Evolutionary conservation across 164 flowering plant genomes (phyloP).

Genomic region (Liriodendron chinense): DNA sequence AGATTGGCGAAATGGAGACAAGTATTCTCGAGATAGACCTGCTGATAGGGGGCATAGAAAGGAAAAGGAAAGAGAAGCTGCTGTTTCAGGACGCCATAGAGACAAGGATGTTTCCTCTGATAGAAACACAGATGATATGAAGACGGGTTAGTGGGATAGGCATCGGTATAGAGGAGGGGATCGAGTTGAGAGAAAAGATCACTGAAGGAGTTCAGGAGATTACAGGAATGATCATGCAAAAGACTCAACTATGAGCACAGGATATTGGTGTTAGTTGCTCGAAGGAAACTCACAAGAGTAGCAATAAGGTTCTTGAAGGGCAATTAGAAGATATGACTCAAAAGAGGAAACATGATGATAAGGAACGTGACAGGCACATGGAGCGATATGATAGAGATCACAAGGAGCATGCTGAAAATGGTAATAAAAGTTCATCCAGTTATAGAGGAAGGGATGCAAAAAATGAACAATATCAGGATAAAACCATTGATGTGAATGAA

Average conservation of each 20-base stretch:
- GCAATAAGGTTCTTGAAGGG: constrained; percentile 32
- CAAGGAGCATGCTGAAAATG: constrained; percentile 19
- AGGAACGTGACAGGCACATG: constrained; percentile 30
- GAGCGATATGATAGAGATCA: constrained; percentile 23
- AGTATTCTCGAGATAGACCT: constrained; percentile 43
- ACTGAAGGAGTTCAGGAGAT: constrained; percentile 39
- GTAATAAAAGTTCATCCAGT: constrained; percentile 3
- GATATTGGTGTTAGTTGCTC: constrained; percentile 24
- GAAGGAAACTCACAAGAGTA: constrained; percentile 37
- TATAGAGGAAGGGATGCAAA: constrained; percentile 6
- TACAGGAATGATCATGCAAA: constrained; percentile 29
- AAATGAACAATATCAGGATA: constrained; percentile 25
- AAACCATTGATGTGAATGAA: constrained; percentile 21
- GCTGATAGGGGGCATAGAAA: constrained; percentile 43
- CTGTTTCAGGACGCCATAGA: constrained; percentile 26
- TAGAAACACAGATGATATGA: constrained; percentile 30
- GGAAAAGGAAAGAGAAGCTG: constrained; percentile 45
- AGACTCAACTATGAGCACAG: constrained; percentile 31
- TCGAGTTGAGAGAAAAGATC: constrained; percentile 49
- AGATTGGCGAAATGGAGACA: constrained; percentile 34
- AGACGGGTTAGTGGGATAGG: constrained; percentile 33
- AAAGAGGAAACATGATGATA: constrained; percentile 38
- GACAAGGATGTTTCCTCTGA: constrained; percentile 32
- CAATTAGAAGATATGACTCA: constrained; percentile 32
- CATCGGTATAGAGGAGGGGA: constrained; percentile 28